Percentiles rank a stretch among this genome's conserved stretches.
Conservation (phyloP, 2,329 filamentous ascomycete genomes). For the Taxawa tesnikishii region DNA sequence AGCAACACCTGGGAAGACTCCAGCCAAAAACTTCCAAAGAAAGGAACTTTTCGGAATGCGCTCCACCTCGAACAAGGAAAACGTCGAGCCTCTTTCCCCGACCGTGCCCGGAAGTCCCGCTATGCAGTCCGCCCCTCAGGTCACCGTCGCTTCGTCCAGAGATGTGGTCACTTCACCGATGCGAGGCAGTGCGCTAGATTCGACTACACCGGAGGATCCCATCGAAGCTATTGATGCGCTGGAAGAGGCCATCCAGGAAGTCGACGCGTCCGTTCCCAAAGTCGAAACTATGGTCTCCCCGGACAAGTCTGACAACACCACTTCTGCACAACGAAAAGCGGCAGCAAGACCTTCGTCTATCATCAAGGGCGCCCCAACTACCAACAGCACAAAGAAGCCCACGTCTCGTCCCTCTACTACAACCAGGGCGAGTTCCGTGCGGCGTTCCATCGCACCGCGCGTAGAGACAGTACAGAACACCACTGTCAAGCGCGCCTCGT, state of each 20-base stretch:
- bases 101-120: neutral
- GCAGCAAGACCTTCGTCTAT: neutral
- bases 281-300: too few species aligned
- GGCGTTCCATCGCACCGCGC: too few species aligned
- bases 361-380: neutral
- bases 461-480: too few species aligned
- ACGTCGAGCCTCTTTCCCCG: conserved; percentile 14
- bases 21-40: conserved; percentile 12
- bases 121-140: too few species aligned
- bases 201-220: too few species aligned
- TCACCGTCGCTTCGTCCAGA: too few species aligned
- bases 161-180: conserved; percentile 5
- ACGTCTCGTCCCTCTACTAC: conserved; percentile 11
- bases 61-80: conserved; percentile 20
- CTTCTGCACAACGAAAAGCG: conserved; percentile 18
- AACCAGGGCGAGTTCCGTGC: neutral
- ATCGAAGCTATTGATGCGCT: too few species aligned
- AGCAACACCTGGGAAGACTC: too few species aligned
- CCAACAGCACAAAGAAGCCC: conserved; percentile 15
- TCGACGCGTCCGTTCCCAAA: too few species aligned
- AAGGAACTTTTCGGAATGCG: conserved; percentile 15
- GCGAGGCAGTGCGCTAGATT: too few species aligned
- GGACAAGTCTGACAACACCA: too few species aligned
- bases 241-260: too few species aligned
- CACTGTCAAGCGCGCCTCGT: neutral